Conservation (phyloP, 2,329 filamentous ascomycete genomes). For the Fusarium beomiforme region DNA sequence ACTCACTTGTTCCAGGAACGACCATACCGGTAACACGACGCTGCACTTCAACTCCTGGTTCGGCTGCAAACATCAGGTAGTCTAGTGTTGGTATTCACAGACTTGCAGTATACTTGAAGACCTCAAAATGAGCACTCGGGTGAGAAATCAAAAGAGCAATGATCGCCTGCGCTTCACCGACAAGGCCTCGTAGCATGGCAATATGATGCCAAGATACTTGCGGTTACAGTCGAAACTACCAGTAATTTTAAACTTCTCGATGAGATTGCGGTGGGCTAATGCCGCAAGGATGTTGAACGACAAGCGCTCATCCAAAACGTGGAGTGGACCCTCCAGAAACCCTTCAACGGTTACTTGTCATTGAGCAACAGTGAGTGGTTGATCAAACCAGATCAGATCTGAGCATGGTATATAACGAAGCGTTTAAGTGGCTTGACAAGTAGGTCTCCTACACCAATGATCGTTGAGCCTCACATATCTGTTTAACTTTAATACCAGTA, state of each 20-base stretch:
- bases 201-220: slow-evolving; percentile 18
- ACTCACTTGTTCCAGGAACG: not conserved
- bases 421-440: slow-evolving; percentile 3
- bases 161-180: not conserved
- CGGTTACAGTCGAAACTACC: not conserved
- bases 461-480: not conserved
- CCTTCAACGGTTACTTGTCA: slow-evolving; percentile 27
- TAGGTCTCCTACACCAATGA: slow-evolving; percentile 5
- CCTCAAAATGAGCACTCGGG: not conserved
- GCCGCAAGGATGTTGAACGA: slow-evolving; percentile 18
- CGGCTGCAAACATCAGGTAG: not conserved
- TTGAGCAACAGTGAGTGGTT: slow-evolving; percentile 26
- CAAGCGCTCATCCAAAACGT: slow-evolving; percentile 23
- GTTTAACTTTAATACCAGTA: not conserved
- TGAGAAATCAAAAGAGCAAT: not conserved
- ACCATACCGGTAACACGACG: not conserved
- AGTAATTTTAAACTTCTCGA: slow-evolving; percentile 22
- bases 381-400: not conserved
- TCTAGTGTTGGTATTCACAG: no score
- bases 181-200: not conserved
- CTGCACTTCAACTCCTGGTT: not conserved
- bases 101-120: not conserved
- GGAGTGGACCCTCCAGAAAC: slow-evolving; percentile 31
- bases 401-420: not conserved
- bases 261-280: slow-evolving; percentile 19